Conservation (phyloP, 2,329 filamentous ascomycete species). For the Mycosphaerelloides madeirae region DNA sequence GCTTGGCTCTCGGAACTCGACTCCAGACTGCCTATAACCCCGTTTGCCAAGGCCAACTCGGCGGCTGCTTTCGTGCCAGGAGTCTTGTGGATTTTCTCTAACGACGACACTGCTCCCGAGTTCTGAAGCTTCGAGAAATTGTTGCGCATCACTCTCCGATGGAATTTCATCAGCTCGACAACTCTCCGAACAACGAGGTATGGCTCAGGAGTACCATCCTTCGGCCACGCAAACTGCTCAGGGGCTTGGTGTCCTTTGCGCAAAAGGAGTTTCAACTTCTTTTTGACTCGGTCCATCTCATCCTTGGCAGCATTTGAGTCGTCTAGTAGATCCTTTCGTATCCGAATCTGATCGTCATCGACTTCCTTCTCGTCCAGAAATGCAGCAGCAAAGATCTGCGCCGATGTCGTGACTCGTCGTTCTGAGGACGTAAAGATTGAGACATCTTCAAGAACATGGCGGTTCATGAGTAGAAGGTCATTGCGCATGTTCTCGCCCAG, state of each 20-base stretch:
- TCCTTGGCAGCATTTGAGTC: conserved; percentile 98
- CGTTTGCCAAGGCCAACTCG: conserved; percentile 7
- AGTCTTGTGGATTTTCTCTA: conserved; percentile 48
- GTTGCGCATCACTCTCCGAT: conserved; percentile 87
- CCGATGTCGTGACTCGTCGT: conserved; percentile 86
- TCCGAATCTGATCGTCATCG: conserved; percentile 76
- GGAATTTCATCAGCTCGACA: conserved; percentile 95
- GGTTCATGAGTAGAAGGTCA: conserved; percentile 86
- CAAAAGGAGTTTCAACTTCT: conserved; percentile 90
- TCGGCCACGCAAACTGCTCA: conserved; percentile 95
- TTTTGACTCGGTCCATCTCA: conserved; percentile 99
- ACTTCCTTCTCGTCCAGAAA: conserved; percentile 86
- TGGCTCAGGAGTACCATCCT: conserved; percentile 85
- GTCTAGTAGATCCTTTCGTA: conserved; percentile 90
- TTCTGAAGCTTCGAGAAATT: conserved; percentile 76
- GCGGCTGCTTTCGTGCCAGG: conserved; percentile 25
- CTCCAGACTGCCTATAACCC: conserved; percentile 1
- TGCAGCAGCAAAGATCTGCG: conserved; percentile 88
- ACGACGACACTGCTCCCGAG: conserved; percentile 57
- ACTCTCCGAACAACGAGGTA: conserved; percentile 88
- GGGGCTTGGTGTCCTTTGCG: conserved; percentile 90
- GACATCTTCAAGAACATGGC: conserved; percentile 86
- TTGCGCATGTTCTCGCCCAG: conserved; percentile 94
- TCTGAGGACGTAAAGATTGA: conserved; percentile 95
- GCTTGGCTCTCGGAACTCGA: conserved; percentile 33